Evolutionary conservation across 75 land plant genomes (phyloP).

Genomic region (Chamaecyparis obtusa): DNA sequence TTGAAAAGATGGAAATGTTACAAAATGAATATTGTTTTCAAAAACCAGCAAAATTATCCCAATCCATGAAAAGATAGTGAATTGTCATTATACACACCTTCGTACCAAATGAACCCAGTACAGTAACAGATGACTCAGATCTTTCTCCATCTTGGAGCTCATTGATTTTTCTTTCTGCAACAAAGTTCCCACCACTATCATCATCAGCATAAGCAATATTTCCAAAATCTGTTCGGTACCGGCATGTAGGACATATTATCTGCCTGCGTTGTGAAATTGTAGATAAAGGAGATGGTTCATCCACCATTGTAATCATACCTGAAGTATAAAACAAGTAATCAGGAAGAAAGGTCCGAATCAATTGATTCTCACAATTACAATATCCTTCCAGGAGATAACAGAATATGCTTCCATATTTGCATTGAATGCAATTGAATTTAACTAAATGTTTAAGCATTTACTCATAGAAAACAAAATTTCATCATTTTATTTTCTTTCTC

Average conservation of each 20-base stretch:
- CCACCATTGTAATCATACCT: slow-evolving; percentile 78
- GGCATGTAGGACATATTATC: slow-evolving; percentile 87
- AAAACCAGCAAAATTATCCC: background rate
- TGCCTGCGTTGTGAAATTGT: slow-evolving; percentile 33
- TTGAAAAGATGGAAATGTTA: background rate
- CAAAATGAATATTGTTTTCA: background rate
- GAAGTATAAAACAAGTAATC: slow-evolving; percentile 11
- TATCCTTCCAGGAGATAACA: background rate
- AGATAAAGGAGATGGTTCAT: slow-evolving; percentile 23
- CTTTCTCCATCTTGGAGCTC: slow-evolving; percentile 18
- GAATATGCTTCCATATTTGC: background rate
- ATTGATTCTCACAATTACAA: background rate
- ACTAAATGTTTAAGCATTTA: background rate
- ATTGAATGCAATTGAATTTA: background rate
- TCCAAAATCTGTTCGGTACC: slow-evolving; percentile 62
- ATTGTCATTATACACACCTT: slow-evolving; percentile 46
- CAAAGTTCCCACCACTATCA: slow-evolving; percentile 20
- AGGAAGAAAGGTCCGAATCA: background rate
- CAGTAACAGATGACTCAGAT: slow-evolving; percentile 43
- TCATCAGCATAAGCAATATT: slow-evolving; percentile 81
- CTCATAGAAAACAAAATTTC: background rate
- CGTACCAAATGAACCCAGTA: slow-evolving; percentile 95
- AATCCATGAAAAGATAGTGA: background rate
- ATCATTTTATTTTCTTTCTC: background rate
- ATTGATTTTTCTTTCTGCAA: slow-evolving; percentile 10